A percentile compares a stretch with the other conserved stretches of the same genome.
Conservation (phyloP, 371 early-diverging fungal species). For the Batkoa obscura region DNA sequence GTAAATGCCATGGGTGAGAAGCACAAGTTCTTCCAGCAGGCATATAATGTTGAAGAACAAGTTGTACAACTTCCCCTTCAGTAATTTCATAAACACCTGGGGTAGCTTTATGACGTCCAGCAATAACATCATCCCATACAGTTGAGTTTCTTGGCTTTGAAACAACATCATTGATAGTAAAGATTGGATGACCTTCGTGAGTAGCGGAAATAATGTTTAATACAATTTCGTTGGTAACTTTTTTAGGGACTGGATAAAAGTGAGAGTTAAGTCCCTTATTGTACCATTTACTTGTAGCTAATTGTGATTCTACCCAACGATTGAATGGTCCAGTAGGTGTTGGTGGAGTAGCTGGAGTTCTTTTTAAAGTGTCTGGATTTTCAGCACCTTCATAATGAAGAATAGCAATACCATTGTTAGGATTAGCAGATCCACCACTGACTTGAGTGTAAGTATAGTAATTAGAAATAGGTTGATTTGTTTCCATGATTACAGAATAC, state of each 20-base stretch:
- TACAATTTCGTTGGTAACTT: neutral
- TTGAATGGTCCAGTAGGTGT: neutral
- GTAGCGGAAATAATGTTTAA: neutral
- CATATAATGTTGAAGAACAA: neutral
- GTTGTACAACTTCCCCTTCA: neutral
- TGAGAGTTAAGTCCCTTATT: neutral
- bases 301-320: neutral
- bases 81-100: neutral
- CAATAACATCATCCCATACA: neutral
- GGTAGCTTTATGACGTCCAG: neutral
- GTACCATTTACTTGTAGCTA: neutral
- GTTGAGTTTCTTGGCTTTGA: no score
- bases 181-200: neutral
- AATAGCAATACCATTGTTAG: neutral
- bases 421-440: neutral
- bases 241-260: neutral
- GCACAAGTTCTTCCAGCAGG: neutral
- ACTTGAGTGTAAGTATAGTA: slow-evolving; percentile 12
- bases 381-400: neutral
- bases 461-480: slow-evolving; percentile 16
- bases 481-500: slow-evolving; percentile 17
- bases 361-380: no score
- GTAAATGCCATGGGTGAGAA: slow-evolving; percentile 1
- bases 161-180: neutral
- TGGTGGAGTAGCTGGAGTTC: no score